Base-by-base conservation (phyloP, 805 yeast genomes). In the Wickerhamiella sergipiensis region DNA sequence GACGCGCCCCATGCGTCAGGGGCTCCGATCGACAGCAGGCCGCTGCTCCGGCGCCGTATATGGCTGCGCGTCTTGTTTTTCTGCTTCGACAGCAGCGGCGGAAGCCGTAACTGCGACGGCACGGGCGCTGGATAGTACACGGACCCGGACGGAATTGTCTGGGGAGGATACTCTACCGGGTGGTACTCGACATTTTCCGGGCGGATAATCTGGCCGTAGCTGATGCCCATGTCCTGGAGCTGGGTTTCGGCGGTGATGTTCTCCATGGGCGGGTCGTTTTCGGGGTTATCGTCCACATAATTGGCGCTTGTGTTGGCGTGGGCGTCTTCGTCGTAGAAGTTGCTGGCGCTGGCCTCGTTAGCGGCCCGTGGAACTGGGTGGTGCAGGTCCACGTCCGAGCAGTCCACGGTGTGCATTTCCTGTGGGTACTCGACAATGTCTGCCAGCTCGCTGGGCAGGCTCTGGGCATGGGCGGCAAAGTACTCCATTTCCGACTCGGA, bases 71-170 rank as follows among this genome's bases (percentile, higher is more conserved):
- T 24, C 15, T 19, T 52, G 47, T 10, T 50, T 45, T 9, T 49
- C 36, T 52, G 51, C 6, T 53, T 54, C 10, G 64, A 56, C 40
- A 67, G 50, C 26, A 61, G 50, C 4, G 71, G 71, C 10, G 71
- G 71, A 5, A 64, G 59, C 26, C 57, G 54, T 15, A 67, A 58
- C 52, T 56, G 57, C n/a, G 55, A 49, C 10, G 71, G 71, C 9
- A 67, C 57, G 2, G 69, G 70, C 2, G 70, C 67, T 2, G 70
- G 70, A 43, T 67, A 67, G 48, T 23, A 43, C 19, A 23, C 36
- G 8, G 46, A 13, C 13, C 24, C 46, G 6, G 33, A 19, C 17
- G 23, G 24, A 26, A 43, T 21, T 9, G 36, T 26, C 9, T 15
- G 40, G 13, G 4, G 13, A 12, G 23, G 33, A 23, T 23, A 17